phyloP scores from a whole-genome alignment of 2,329 filamentous ascomycete species.

The Xylariaceae sp. region DNA sequence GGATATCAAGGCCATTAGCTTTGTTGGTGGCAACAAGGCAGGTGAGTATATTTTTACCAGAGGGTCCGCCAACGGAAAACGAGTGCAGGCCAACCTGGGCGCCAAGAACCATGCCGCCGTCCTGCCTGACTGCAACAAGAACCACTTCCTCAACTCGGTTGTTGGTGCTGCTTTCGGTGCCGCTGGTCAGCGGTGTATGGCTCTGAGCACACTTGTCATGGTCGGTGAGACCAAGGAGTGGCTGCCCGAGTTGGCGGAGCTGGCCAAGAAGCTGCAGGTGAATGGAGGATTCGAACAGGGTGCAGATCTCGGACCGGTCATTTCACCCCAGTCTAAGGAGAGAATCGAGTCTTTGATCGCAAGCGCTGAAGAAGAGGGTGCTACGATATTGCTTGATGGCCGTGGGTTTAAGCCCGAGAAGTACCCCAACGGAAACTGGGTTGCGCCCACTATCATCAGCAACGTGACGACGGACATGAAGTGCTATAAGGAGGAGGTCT shows the following conservation, averaged over 20 bases:
- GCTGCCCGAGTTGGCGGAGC: constrained; percentile 73
- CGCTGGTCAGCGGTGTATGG: constrained; percentile 84
- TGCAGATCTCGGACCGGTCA: constrained; percentile 77
- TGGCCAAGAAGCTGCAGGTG: constrained; percentile 67
- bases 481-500: constrained; percentile 84
- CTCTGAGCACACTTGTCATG: constrained; percentile 76
- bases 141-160: constrained; percentile 81
- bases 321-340: constrained; percentile 73
- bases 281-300: constrained; percentile 79
- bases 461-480: constrained; percentile 77
- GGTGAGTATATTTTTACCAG: constrained; percentile 81
- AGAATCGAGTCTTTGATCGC: constrained; percentile 73
- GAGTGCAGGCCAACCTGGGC: constrained; percentile 81
- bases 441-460: constrained; percentile 78
- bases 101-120: constrained; percentile 87
- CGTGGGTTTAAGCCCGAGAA: constrained; percentile 70
- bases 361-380: constrained; percentile 74
- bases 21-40: constrained; percentile 83
- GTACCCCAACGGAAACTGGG: constrained; percentile 82
- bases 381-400: constrained; percentile 77
- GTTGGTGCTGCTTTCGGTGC: constrained; percentile 81
- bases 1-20: constrained; percentile 79
- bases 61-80: constrained; percentile 80
- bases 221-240: constrained; percentile 82
- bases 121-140: constrained; percentile 84